Evolutionary conservation across 345 rosid species (phyloP).

Genomic region (Laguncularia racemosa): DNA sequence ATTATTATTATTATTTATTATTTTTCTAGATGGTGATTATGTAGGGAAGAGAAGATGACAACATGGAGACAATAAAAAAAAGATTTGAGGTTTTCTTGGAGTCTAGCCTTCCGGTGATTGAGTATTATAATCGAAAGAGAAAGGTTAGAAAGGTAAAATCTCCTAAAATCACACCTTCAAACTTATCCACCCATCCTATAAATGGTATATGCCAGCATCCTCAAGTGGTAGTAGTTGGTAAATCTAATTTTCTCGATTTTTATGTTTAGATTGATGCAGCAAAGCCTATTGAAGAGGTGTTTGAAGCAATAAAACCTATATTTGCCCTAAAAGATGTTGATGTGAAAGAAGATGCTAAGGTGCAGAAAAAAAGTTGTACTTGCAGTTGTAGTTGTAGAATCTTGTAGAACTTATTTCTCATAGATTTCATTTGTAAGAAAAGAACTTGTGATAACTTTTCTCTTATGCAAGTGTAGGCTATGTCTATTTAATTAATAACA

Average conservation of each 20-base stretch:
- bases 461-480: no score
- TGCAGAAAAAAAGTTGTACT: no score
- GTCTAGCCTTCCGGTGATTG: conserved; percentile 50
- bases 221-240: background rate
- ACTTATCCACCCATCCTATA: no score
- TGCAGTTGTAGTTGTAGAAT: no score
- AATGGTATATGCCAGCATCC: background rate
- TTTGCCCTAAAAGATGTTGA: conserved; percentile 39
- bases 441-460: no score
- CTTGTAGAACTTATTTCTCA: no score
- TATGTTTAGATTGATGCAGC: conserved; percentile 54
- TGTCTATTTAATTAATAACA: no score
- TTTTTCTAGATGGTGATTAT: background rate
- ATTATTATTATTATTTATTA: background rate
- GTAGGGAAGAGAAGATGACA: conserved; percentile 81
- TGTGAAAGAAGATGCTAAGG: conserved; percentile 9
- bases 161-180: background rate
- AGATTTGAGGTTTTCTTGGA: conserved; percentile 53
- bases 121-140: conserved; percentile 43
- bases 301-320: conserved; percentile 41
- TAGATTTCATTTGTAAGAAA: no score
- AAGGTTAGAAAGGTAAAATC: conserved; percentile 51
- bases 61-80: conserved; percentile 54
- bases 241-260: conserved; percentile 7
- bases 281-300: conserved; percentile 57